Evolutionary conservation across 257 asterid genomes (phyloP).

Genomic region (Fraxinus quadrangulata): DNA sequence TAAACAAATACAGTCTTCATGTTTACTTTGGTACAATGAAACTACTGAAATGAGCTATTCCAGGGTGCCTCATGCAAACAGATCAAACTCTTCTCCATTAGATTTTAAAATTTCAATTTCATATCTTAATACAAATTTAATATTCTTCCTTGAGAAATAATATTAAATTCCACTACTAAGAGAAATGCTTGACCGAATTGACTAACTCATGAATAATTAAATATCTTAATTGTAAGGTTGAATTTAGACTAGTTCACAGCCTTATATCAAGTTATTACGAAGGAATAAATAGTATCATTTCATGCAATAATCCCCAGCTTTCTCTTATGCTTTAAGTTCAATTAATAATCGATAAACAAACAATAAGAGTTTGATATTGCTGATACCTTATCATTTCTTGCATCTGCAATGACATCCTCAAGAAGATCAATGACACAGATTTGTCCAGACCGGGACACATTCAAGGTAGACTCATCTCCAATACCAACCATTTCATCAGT

Average conservation of each 20-base stretch:
- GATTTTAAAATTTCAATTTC: background rate
- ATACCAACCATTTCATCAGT: slow-evolving; percentile 23
- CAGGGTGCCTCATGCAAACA: background rate
- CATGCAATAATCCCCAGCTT: background rate
- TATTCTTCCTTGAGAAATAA: background rate
- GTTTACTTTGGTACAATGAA: background rate
- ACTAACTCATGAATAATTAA: background rate
- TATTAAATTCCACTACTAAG: background rate
- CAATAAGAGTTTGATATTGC: slow-evolving; percentile 8
- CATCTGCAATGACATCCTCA: slow-evolving; percentile 65
- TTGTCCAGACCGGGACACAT: slow-evolving; percentile 57
- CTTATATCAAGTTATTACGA: background rate
- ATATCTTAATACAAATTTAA: background rate
- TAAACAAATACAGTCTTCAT: background rate
- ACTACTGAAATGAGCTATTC: too few species aligned
- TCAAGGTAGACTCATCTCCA: slow-evolving; percentile 36
- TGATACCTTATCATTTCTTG: slow-evolving; percentile 73
- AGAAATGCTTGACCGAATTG: background rate
- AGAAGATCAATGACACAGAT: slow-evolving; percentile 47
- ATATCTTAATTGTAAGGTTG: background rate
- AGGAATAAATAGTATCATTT: background rate
- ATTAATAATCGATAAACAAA: background rate
- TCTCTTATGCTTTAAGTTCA: background rate
- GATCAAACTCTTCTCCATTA: background rate
- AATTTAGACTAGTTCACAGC: background rate